phyloP scores from a whole-genome alignment of 345 rosid species.

The Salix purpurea region DNA sequence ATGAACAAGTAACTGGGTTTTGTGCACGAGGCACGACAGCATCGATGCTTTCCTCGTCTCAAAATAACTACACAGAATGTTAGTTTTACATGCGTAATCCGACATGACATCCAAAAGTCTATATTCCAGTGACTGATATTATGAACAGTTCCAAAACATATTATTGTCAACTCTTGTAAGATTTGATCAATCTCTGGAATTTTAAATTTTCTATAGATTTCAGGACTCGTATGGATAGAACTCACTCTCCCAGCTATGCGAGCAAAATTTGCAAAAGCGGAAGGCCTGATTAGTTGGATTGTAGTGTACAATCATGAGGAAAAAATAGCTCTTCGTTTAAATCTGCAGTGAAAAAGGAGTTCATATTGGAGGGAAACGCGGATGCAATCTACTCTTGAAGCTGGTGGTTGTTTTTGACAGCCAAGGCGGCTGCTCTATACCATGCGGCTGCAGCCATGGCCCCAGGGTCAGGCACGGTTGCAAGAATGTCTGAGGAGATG shows the following conservation, averaged over 20 bases:
- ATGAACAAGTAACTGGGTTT: background rate
- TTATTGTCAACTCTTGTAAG: background rate
- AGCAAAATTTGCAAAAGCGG: conserved; percentile 46
- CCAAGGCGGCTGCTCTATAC: conserved; percentile 91
- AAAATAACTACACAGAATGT: background rate
- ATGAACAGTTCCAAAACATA: background rate
- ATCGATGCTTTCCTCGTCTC: background rate
- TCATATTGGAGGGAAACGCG: background rate
- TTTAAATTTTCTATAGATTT: background rate
- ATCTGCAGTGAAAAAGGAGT: conserved; percentile 9
- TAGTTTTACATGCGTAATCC: background rate
- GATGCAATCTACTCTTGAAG: conserved; percentile 13
- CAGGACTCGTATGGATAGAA: background rate
- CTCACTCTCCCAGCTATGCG: conserved; percentile 49
- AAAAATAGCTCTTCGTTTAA: conserved; percentile 5
- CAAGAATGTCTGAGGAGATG: conserved; percentile 53
- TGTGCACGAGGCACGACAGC: background rate
- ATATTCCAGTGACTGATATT: background rate
- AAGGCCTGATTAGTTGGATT: conserved; percentile 32
- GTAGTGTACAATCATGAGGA: conserved; percentile 8
- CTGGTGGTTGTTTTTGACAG: conserved; percentile 45
- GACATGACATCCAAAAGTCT: background rate
- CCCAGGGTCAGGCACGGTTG: conserved; percentile 81
- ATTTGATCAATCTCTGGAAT: background rate
- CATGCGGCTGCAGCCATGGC: conserved; percentile 91